Evolutionary conservation across 768 basidiomycete species (phyloP).

Genomic region (Chalciporus piperatus): DNA sequence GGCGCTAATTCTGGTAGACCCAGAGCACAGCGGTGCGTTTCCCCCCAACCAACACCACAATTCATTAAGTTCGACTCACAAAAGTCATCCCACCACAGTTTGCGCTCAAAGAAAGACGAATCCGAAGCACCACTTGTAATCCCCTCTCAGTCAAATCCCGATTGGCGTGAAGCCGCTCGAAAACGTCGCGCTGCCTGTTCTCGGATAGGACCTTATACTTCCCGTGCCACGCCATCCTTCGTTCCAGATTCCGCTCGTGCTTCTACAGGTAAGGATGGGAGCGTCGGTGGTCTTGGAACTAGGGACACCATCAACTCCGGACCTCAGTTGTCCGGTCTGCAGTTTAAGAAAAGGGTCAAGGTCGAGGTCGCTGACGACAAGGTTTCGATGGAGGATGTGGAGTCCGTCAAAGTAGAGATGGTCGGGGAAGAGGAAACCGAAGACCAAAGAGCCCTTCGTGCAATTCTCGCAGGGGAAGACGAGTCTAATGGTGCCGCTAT

Average conservation of each 20-base stretch:
- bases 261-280: conserved; percentile 62
- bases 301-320: conserved; percentile 76
- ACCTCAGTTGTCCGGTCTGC: conserved; percentile 66
- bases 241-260: conserved; percentile 62
- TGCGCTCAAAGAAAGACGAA: conserved; percentile 42
- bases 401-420: conserved; percentile 21
- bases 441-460: conserved; percentile 78
- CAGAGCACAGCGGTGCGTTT: conserved; percentile 83
- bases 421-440: conserved; percentile 62
- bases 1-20: conserved; percentile 71
- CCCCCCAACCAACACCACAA: neutral
- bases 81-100: conserved; percentile 43
- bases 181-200: conserved; percentile 42
- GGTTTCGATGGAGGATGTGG: neutral
- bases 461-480: conserved; percentile 58
- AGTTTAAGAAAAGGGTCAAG: conserved; percentile 39
- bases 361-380: conserved; percentile 33
- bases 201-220: conserved; percentile 7
- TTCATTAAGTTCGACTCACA: conserved; percentile 70
- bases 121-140: conserved; percentile 75
- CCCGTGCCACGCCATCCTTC: conserved; percentile 39
- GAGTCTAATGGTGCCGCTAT: conserved; percentile 41
- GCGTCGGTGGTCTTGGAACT: conserved; percentile 75
- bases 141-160: conserved; percentile 78
- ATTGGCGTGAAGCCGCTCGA: conserved; percentile 83